Evolutionary conservation across 495 filamentous ascomycete species (phyloP).

Genomic region (Penicillium nucicola): DNA sequence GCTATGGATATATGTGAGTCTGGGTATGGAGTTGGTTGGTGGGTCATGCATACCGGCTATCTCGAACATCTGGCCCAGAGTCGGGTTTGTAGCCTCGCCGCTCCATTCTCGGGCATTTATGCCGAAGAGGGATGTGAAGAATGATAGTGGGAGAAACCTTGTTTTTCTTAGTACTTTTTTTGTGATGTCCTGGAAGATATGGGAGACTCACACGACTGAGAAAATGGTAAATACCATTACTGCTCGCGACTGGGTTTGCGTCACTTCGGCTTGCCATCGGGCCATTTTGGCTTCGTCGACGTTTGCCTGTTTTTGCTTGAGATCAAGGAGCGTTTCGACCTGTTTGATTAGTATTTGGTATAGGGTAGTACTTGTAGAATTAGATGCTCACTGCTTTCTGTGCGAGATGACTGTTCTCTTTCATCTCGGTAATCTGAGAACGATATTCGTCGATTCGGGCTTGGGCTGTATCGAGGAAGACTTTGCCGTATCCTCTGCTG

Average conservation of each 20-base stretch:
- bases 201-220: constrained; percentile 59
- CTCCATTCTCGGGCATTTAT: constrained; percentile 66
- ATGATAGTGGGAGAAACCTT: constrained; percentile 59
- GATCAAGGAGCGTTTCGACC: constrained; percentile 65
- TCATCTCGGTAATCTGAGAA: constrained; percentile 56
- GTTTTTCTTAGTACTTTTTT: constrained; percentile 18
- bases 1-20: constrained; percentile 19
- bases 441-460: constrained; percentile 54
- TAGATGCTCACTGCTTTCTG: constrained; percentile 34
- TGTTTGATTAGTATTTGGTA: constrained; percentile 13
- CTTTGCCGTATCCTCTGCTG: constrained; percentile 26
- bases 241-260: constrained; percentile 58
- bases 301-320: constrained; percentile 67
- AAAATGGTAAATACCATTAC: constrained; percentile 71
- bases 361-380: not conserved
- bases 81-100: constrained; percentile 31
- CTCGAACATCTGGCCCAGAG: constrained; percentile 30
- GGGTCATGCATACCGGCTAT: constrained; percentile 26
- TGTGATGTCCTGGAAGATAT: constrained; percentile 12
- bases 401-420: constrained; percentile 42
- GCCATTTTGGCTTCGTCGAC: constrained; percentile 66
- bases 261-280: constrained; percentile 60
- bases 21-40: not conserved
- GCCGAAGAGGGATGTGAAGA: constrained; percentile 66
- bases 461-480: constrained; percentile 50